phyloP scores from a whole-genome alignment of 192 early-diverging fungal genomes.

The Coemansia asiatica region DNA sequence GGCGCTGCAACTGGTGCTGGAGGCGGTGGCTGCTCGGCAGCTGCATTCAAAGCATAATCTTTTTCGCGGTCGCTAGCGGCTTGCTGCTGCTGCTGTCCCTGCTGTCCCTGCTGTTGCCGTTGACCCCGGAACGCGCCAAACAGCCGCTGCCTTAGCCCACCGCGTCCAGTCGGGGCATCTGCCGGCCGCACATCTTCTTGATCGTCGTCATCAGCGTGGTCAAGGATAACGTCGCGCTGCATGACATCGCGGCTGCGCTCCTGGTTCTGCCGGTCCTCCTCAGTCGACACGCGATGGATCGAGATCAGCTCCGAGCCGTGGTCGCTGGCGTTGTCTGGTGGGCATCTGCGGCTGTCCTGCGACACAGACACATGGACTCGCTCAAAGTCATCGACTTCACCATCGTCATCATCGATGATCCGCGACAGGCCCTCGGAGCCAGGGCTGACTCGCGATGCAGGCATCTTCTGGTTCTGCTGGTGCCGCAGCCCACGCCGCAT shows the following conservation, averaged over 20 bases:
- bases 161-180: not conserved
- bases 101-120: not conserved
- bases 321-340: not conserved
- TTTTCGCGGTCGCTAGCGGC: not conserved
- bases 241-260: not conserved
- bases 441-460: not conserved
- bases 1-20: not conserved
- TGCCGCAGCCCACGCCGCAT: slow-evolving; percentile 5
- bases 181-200: not conserved
- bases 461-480: not conserved
- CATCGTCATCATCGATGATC: slow-evolving; percentile 5
- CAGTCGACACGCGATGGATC: slow-evolving; percentile 20
- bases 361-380: slow-evolving; percentile 6
- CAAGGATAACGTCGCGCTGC: not conserved
- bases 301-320: slow-evolving; percentile 25
- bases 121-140: slow-evolving; percentile 19
- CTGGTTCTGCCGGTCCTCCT: not conserved
- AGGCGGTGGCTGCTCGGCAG: slow-evolving; percentile 6
- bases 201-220: slow-evolving; percentile 7
- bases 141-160: slow-evolving; percentile 15
- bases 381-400: slow-evolving; percentile 13
- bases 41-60: not conserved
- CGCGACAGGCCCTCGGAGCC: slow-evolving; percentile 10
- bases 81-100: not conserved
- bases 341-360: not conserved